Evolutionary conservation across 2,329 filamentous ascomycete species (phyloP), one percentile per base, ranked within the genome.

Genomic region (Fusarium sp.): DNA sequence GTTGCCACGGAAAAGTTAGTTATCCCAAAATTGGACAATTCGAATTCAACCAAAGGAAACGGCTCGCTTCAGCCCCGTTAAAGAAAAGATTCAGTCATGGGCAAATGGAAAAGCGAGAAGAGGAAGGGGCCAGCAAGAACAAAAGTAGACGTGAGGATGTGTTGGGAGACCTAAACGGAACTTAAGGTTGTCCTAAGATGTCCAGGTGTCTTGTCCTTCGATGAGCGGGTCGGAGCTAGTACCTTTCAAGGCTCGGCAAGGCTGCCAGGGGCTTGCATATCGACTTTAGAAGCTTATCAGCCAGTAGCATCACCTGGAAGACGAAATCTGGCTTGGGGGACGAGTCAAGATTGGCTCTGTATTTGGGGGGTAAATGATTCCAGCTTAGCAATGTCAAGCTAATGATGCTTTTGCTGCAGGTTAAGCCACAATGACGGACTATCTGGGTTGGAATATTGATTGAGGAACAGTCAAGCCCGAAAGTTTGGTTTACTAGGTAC

Each of bases 211-310:
- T 75, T 72, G 74, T 74, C 71, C 62, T 59, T 59, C 45, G 46
- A 71, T 59, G 64, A 66, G 75, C 70, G 72, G 70, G 69, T 61
- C 71, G 65, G 66, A 65, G 62, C 74, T 77, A 77, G 76, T 72
- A 68, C 74, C 62, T 63, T 76, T 75, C 60, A 44, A 76, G 73
- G 61, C 65, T 65, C 53, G 47, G 61, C 62, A 72, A 77, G 75
- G 72, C 74, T 77, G 75, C 76, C 73, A 77, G 74, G 75, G 75
- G 73, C 65, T 73, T 68, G 74, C 74, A 75, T 73, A 54, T 65
- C 33, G 57, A 70, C 36, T 60, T 64, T 39, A 39, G 39, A 71
- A 49, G 65, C 60, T 71, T 47, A 54, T 46, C 53, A 60, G 57
- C 66, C 70, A 73, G 57, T 73, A 62, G 53, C 42, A 68, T 47